Evolutionary conservation across 352 stramenopile species (phyloP).

Genomic region (Thraustotheca clavata): DNA sequence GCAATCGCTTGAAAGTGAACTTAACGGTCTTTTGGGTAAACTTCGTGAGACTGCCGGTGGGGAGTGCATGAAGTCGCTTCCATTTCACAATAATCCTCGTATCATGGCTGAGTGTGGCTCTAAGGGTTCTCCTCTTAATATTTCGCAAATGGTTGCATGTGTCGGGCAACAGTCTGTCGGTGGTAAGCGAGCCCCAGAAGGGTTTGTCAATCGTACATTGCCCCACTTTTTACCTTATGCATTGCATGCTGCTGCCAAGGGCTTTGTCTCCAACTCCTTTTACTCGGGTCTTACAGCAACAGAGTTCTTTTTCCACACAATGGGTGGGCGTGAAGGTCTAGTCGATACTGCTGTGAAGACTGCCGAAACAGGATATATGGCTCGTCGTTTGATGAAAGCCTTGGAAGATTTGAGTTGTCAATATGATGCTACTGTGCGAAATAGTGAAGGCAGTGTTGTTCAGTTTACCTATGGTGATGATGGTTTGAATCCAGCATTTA

Average conservation of each 20-base stretch:
- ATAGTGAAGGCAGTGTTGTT: slow-evolving; percentile 89
- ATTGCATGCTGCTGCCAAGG: slow-evolving; percentile 94
- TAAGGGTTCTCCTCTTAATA: slow-evolving; percentile 98
- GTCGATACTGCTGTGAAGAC: slow-evolving; percentile 99
- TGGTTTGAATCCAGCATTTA: slow-evolving; percentile 95
- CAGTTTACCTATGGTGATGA: slow-evolving; percentile 99
- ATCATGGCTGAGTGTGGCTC: slow-evolving; percentile 99
- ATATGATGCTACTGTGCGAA: slow-evolving; percentile 90
- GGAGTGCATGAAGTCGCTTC: slow-evolving; percentile 95
- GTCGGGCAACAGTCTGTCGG: slow-evolving; percentile 98
- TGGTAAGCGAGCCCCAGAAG: slow-evolving; percentile 97
- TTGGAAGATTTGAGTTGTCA: slow-evolving; percentile 96
- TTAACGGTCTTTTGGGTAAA: slow-evolving; percentile 97
- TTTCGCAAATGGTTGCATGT: slow-evolving; percentile 99
- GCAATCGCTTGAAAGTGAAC: slow-evolving; percentile 97
- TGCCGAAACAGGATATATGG: slow-evolving; percentile 99
- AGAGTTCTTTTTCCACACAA: slow-evolving; percentile 99
- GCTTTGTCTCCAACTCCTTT: slow-evolving; percentile 99
- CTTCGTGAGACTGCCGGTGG: slow-evolving; percentile 96
- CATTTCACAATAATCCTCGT: slow-evolving; percentile 95
- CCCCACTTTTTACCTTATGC: slow-evolving; percentile 94
- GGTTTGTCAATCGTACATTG: slow-evolving; percentile 98
- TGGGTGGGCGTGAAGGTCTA: slow-evolving; percentile 98
- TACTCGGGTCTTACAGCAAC: slow-evolving; percentile 97
- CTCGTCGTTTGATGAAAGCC: slow-evolving; percentile 96